Conservation (phyloP, 2,329 filamentous ascomycete genomes). For the Colletotrichum higginsianum region DNA sequence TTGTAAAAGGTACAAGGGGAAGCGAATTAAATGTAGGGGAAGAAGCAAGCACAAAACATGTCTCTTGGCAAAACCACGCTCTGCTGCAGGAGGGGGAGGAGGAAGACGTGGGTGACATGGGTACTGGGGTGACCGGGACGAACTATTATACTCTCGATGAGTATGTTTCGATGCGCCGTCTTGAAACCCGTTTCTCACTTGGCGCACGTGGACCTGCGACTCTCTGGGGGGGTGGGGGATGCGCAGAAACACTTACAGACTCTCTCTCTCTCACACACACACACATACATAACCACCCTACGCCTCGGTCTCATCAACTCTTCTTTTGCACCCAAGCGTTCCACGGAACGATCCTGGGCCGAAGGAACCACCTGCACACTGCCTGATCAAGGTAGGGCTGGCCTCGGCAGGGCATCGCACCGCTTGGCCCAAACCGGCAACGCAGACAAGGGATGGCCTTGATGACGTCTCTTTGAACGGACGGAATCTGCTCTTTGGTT, state of each 20-base stretch:
- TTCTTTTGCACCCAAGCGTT: constrained; percentile 32
- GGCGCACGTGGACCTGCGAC: constrained; percentile 39
- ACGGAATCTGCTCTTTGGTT: background rate
- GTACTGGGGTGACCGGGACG: constrained; percentile 24
- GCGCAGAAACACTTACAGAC: constrained; percentile 3
- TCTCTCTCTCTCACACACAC: background rate
- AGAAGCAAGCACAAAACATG: too few species aligned
- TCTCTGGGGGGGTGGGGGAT: background rate
- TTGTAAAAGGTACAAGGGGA: constrained; percentile 3
- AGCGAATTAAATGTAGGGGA: background rate
- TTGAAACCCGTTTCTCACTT: constrained; percentile 40
- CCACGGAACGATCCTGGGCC: constrained; percentile 30
- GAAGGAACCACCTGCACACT: constrained; percentile 17
- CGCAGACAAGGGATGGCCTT: constrained; percentile 2
- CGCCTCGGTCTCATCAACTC: constrained; percentile 7
- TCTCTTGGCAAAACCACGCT: too few species aligned
- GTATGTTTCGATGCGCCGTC: constrained; percentile 38
- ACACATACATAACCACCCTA: background rate
- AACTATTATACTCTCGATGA: constrained; percentile 41
- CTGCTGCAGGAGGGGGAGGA: too few species aligned
- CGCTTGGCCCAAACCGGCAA: constrained; percentile 17
- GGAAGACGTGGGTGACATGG: background rate
- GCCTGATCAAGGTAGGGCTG: constrained; percentile 17
- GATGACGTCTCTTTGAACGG: constrained; percentile 24
- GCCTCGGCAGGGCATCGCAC: constrained; percentile 29